Conservation (phyloP, 148 eudicot genomes). For the Linanthus parryae region DNA sequence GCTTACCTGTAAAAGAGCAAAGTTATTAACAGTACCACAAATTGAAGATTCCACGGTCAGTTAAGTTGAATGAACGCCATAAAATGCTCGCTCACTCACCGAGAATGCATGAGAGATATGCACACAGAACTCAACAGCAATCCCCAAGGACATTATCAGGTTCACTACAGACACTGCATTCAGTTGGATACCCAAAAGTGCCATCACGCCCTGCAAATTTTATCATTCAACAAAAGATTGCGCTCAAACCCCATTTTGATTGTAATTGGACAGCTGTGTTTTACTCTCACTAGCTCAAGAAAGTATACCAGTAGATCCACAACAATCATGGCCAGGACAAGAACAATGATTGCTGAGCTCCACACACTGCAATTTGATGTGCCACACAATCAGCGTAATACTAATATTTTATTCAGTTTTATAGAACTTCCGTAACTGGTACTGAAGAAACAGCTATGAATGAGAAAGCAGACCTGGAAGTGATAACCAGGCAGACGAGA, state of each 20-base stretch:
- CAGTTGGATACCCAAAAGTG: constrained; percentile 81
- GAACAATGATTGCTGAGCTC: constrained; percentile 57
- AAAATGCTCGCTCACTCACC: constrained; percentile 35
- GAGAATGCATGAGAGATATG: constrained; percentile 98
- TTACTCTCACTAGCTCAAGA: no score
- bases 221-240: neutral
- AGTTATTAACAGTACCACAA: constrained; percentile 1
- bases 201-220: constrained; percentile 84
- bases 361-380: constrained; percentile 49
- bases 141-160: constrained; percentile 95
- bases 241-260: no score
- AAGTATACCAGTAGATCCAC: constrained; percentile 56
- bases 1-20: constrained; percentile 30
- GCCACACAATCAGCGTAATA: neutral
- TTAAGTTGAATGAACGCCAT: neutral
- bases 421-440: neutral
- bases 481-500: constrained; percentile 47
- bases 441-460: neutral
- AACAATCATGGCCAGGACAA: constrained; percentile 63
- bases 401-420: neutral
- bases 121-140: constrained; percentile 97
- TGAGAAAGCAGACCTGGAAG: constrained; percentile 39
- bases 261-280: no score
- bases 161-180: constrained; percentile 99
- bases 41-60: neutral